Evolutionary conservation across 202 grass and related monocot genomes (phyloP).

Genomic region (Hordeum pubiflorum): DNA sequence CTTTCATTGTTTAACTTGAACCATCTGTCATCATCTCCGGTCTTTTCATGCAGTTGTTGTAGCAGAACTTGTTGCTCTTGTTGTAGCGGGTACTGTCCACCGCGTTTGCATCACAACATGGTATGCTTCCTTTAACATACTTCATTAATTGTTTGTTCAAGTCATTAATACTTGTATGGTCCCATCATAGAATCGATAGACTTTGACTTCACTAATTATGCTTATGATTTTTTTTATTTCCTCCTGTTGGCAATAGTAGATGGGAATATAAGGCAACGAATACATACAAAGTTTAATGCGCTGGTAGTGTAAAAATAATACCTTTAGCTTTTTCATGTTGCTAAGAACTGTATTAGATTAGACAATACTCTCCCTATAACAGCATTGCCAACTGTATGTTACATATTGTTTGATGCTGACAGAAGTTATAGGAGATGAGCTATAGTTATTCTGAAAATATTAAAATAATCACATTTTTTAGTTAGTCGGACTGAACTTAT

Average conservation of each 20-base stretch:
- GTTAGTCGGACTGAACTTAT: not conserved
- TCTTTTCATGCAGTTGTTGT: constrained; percentile 61
- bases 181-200: not conserved
- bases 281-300: not conserved
- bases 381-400: not conserved
- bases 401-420: not conserved
- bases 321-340: not conserved
- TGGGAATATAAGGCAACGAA: not conserved
- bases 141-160: not conserved
- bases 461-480: not conserved
- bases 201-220: not conserved
- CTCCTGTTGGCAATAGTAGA: not conserved
- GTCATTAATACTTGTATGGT: not conserved
- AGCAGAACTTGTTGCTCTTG: constrained; percentile 75
- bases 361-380: not conserved
- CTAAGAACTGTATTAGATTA: not conserved
- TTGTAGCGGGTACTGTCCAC: constrained; percentile 81
- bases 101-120: constrained; percentile 97
- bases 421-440: not conserved
- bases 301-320: not conserved
- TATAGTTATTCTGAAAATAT: not conserved
- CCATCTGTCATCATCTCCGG: constrained; percentile 4
- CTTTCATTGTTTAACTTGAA: not conserved
- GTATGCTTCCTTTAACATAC: constrained; percentile 37
- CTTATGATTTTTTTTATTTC: not conserved